Percentiles rank a stretch among this genome's conserved stretches.
These are phyloP conservation scores for Cercospora janseana DNA, from an alignment of 2,329 filamentous ascomycete genomes.

Conservation along the genomic window DNA sequence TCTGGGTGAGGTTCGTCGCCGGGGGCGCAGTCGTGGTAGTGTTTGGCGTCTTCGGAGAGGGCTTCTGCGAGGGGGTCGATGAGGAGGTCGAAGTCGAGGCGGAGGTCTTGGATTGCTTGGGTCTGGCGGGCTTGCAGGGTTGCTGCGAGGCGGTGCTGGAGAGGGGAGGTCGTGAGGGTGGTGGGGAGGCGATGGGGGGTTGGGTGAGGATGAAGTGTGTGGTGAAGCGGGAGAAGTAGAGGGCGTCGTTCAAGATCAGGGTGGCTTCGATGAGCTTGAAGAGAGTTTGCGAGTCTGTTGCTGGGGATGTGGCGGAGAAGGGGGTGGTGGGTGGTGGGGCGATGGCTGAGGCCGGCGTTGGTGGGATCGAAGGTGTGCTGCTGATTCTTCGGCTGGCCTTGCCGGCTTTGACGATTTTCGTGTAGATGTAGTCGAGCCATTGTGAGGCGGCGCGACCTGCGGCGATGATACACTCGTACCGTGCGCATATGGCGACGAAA, in stretches of 20 bases:
- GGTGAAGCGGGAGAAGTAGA: slow-evolving; percentile 34
- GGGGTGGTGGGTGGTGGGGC: slow-evolving; percentile 5
- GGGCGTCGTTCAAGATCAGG: slow-evolving; percentile 31
- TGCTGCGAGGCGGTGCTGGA: slow-evolving; percentile 15
- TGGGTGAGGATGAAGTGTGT: slow-evolving; percentile 26
- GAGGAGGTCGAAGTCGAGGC: slow-evolving; percentile 30
- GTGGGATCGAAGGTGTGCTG: neutral
- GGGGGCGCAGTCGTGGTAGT: slow-evolving; percentile 33
- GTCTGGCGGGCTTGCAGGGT: slow-evolving; percentile 24
- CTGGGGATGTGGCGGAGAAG: slow-evolving; percentile 3
- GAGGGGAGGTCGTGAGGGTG: slow-evolving; percentile 4
- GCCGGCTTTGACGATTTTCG: slow-evolving; percentile 8
- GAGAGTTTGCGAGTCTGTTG: slow-evolving; percentile 13
- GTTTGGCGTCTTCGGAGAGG: slow-evolving; percentile 27
- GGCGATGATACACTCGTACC: slow-evolving; percentile 31
- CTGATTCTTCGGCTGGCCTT: neutral
- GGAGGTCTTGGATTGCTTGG: slow-evolving; percentile 15
- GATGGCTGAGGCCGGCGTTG: neutral
- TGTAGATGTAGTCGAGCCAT: slow-evolving; percentile 35
- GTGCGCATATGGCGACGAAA: slow-evolving; percentile 25
- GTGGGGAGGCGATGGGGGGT: slow-evolving; percentile 7
- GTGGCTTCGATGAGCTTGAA: slow-evolving; percentile 30
- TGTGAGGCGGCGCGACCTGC: slow-evolving; percentile 25
- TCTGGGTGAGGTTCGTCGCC: slow-evolving; percentile 26
- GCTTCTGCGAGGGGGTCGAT: slow-evolving; percentile 28